phyloP scores from a whole-genome alignment of 2,329 filamentous ascomycete species.

The Hypoxylon sp. region DNA sequence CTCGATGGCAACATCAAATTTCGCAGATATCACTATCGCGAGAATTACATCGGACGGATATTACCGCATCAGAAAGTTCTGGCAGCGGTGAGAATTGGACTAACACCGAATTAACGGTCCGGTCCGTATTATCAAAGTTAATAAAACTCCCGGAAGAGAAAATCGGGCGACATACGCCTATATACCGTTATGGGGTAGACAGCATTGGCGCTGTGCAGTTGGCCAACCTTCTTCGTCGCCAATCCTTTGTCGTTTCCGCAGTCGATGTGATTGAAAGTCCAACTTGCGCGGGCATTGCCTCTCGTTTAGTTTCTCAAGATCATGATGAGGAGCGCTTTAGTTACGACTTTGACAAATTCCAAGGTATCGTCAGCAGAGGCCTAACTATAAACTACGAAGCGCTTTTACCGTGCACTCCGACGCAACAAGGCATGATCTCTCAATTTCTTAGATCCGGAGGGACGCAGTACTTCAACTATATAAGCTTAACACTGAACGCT shows the following conservation, averaged over 20 bases:
- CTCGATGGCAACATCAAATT: constrained; percentile 40
- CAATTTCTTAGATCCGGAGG: constrained; percentile 79
- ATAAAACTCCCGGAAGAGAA: constrained; percentile 64
- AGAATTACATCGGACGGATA: background rate
- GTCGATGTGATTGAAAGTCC: constrained; percentile 80
- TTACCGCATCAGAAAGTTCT: constrained; percentile 23
- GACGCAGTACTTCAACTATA: constrained; percentile 80
- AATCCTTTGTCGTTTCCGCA: constrained; percentile 72
- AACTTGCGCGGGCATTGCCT: constrained; percentile 58
- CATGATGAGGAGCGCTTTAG: background rate
- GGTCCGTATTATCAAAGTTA: constrained; percentile 70
- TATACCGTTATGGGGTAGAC: constrained; percentile 91
- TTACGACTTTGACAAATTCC: constrained; percentile 62
- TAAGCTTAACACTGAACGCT: constrained; percentile 67
- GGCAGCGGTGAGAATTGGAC: constrained; percentile 46
- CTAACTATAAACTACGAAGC: constrained; percentile 63
- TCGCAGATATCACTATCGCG: constrained; percentile 47
- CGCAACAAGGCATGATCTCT: constrained; percentile 85
- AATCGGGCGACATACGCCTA: constrained; percentile 75
- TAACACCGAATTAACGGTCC: constrained; percentile 66
- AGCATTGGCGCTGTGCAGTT: constrained; percentile 90
- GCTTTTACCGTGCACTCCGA: constrained; percentile 81
- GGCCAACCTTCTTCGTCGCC: constrained; percentile 74
- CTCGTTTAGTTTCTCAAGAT: constrained; percentile 15
- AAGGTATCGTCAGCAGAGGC: constrained; percentile 51